Evolutionary conservation across 352 stramenopile species (phyloP).

Genomic region (Phytopythium boreale): DNA sequence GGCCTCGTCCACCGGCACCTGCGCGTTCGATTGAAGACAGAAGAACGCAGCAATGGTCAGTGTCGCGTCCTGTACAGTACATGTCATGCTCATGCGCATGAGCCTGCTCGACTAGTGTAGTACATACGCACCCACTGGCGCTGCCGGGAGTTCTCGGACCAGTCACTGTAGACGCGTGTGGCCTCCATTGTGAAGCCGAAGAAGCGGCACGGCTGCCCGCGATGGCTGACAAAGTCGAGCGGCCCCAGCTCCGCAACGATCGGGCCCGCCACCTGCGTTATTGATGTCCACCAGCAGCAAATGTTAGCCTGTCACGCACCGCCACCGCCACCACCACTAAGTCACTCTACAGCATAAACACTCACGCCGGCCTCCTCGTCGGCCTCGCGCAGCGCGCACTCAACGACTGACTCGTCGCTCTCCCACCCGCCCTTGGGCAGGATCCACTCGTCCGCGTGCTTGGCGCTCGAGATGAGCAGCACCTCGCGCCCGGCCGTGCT

Average conservation of each 20-base stretch:
- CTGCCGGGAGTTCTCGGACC: constrained; percentile 48
- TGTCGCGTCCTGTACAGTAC: too few species aligned
- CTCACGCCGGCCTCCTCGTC: constrained; percentile 92
- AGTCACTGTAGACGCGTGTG: constrained; percentile 42
- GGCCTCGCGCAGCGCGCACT: constrained; percentile 90
- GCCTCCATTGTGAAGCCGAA: constrained; percentile 40
- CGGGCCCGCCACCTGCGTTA: constrained; percentile 33
- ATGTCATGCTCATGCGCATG: too few species aligned
- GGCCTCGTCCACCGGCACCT: constrained; percentile 34
- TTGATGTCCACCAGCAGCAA: neutral
- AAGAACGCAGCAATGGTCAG: too few species aligned
- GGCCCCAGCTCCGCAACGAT: constrained; percentile 35
- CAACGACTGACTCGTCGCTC: constrained; percentile 88
- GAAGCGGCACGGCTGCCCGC: constrained; percentile 46
- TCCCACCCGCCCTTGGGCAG: constrained; percentile 98
- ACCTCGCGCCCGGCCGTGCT: constrained; percentile 14
- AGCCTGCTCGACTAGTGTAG: too few species aligned
- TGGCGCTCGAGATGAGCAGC: constrained; percentile 90
- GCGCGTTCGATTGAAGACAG: neutral
- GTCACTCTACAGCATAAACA: neutral
- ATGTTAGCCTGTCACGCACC: neutral
- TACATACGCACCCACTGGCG: constrained; percentile 48
- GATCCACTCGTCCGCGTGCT: constrained; percentile 89
- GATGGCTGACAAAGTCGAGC: constrained; percentile 46
- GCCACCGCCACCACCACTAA: too few species aligned